These are phyloP conservation scores for Globisporangium takayamanum DNA, from an alignment of 352 stramenopile genomes.

Conservation along the genomic window DNA sequence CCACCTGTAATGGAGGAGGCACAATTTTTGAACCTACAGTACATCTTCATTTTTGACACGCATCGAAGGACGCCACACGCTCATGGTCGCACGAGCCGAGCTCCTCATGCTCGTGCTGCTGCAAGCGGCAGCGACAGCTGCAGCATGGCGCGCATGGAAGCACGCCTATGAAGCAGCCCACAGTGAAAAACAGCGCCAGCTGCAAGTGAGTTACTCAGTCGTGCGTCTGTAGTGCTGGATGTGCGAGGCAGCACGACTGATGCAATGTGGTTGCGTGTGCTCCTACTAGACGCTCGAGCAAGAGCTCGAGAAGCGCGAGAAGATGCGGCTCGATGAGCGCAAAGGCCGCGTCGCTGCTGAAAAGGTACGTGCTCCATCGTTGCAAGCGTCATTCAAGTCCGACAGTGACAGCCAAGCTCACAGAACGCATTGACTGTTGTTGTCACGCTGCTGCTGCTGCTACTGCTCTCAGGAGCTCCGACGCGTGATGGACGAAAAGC, in stretches of 20 bases:
- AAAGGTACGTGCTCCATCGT: conserved; percentile 22
- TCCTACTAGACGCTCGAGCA: conserved; percentile 24
- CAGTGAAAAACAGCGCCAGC: background rate
- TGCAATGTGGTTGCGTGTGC: background rate
- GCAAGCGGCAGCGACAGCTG: conserved; percentile 1
- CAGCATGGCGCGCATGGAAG: conserved; percentile 3
- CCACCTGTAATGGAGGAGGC: background rate
- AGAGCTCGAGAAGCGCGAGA: conserved; percentile 41
- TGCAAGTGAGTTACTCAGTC: background rate
- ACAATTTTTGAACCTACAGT: background rate
- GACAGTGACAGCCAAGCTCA: too few relatives aligned
- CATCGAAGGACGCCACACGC: background rate
- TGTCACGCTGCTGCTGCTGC: background rate
- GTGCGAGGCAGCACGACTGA: background rate
- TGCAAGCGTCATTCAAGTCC: background rate
- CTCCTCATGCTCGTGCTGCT: conserved; percentile 11
- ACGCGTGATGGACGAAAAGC: conserved; percentile 64
- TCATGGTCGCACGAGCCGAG: background rate
- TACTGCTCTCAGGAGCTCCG: conserved; percentile 42
- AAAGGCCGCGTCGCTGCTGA: conserved; percentile 59
- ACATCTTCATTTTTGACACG: conserved; percentile 2
- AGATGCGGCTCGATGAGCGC: conserved; percentile 51
- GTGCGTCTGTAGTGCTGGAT: too few relatives aligned
- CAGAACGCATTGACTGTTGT: background rate
- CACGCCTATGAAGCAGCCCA: background rate